A percentile compares a stretch with the other conserved stretches of the same genome.
Conservation (phyloP, 225 moss, liverwort and hornwort species). For the Straminergon stramineum region DNA sequence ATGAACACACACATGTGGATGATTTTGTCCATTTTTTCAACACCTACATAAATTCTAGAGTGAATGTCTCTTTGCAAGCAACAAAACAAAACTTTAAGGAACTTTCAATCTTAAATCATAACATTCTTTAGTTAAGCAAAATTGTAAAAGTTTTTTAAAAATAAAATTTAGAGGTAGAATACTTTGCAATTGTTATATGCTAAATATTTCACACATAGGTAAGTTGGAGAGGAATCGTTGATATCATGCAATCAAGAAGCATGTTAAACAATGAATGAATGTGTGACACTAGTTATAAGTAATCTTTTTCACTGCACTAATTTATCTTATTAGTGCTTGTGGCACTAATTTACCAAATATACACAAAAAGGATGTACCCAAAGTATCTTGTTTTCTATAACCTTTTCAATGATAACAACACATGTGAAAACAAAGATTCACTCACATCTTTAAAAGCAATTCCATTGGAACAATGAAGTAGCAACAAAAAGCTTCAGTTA, state of each 20-base stretch:
- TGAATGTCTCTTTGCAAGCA: accelerated
- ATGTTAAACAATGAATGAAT: background rate
- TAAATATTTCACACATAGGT: background rate
- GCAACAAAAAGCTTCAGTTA: background rate
- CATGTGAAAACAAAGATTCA: background rate
- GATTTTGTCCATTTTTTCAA: background rate
- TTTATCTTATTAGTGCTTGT: background rate
- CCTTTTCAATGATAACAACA: too few species aligned
- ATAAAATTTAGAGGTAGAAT: background rate
- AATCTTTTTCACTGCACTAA: background rate
- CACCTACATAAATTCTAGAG: background rate
- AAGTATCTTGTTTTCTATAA: too few species aligned
- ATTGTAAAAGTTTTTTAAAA: too few species aligned
- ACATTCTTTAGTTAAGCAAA: background rate
- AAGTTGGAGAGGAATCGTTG: background rate
- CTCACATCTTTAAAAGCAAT: background rate
- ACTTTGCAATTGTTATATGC: background rate
- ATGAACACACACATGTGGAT: background rate
- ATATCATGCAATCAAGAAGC: background rate
- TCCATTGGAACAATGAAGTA: background rate
- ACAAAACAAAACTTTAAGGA: background rate
- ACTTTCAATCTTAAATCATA: background rate
- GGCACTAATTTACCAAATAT: background rate
- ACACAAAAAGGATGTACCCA: too few species aligned
- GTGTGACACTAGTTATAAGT: background rate